These are phyloP conservation scores for Amphirosellinia nigrospora DNA, from an alignment of 495 filamentous ascomycete species.

Conservation along the genomic window DNA sequence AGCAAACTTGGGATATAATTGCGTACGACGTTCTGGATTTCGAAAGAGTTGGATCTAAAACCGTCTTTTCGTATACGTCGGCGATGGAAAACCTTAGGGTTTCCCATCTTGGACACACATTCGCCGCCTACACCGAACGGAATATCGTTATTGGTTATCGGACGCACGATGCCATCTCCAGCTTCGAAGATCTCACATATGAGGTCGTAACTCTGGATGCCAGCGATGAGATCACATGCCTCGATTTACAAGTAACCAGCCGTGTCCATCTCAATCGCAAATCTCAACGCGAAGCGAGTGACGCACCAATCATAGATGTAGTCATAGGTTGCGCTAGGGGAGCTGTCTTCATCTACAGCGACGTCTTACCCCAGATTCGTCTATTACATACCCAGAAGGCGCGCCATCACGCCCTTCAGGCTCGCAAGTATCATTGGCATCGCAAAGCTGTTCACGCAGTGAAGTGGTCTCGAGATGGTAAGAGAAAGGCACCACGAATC, in stretches of 20 bases:
- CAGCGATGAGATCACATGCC: constrained; percentile 60
- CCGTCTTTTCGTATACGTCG: constrained; percentile 41
- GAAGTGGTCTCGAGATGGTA: constrained; percentile 92
- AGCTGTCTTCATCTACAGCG: constrained; percentile 76
- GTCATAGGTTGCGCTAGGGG: constrained; percentile 77
- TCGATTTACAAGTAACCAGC: constrained; percentile 55
- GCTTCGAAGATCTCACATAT: constrained; percentile 49
- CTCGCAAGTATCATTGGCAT: constrained; percentile 87
- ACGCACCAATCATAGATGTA: constrained; percentile 63
- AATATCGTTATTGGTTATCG: constrained; percentile 35
- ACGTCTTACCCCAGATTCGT: constrained; percentile 66
- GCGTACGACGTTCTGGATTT: constrained; percentile 45
- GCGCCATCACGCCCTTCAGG: constrained; percentile 48
- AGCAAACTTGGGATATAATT: constrained; percentile 47
- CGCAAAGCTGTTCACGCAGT: constrained; percentile 77
- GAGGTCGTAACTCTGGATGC: constrained; percentile 58
- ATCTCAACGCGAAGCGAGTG: constrained; percentile 44
- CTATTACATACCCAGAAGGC: constrained; percentile 30
- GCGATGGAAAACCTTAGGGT: constrained; percentile 43
- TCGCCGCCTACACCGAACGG: constrained; percentile 33
- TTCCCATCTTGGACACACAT: constrained; percentile 28
- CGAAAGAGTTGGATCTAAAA: constrained; percentile 30
- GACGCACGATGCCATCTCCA: constrained; percentile 20
- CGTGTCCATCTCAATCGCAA: constrained; percentile 39
- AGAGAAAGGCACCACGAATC: constrained; percentile 30